Base-by-base conservation (phyloP, 2,329 filamentous ascomycete species). In the Zymoseptoria pseudotritici region DNA sequence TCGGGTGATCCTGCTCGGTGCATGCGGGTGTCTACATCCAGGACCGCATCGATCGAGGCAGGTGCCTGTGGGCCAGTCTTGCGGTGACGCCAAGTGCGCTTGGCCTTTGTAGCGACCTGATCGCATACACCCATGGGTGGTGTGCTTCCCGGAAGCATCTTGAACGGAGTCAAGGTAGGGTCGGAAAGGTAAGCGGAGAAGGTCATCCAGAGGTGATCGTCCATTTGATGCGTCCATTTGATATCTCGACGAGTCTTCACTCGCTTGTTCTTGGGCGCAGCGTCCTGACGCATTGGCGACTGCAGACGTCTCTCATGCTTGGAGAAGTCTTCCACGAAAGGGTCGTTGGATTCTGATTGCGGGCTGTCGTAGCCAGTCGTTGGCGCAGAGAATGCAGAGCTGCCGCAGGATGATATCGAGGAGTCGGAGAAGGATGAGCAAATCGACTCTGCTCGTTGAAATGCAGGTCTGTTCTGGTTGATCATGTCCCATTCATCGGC, bases 181-280 rank as follows among this genome's bases (percentile, higher is more conserved):
- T 87, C 84, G 62, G 85, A 82, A n/a, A 87, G 75, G 69, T 86
- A 86, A 57, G 80, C 77, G 74, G 86, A 82, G 72, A 86, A 87
- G 8, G 83, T 85, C 69, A 84, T 82, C 84, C 85, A 86, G 31
- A 87, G 73, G 68, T 87, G 85, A 58, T 82, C 79, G 69, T 87
- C 85, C 83, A 86, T 86, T 56, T 85, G 83, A 51, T 80, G 74
- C 4, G 81, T 85, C 80, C 84, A 87, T 50, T 73, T 76, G 5
- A 73, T 70, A 69, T 67, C 69, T 52, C 72, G 74, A 55, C 72
- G 73, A 42, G 75, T 71, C 68, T 77, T 80, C 57, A 76, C 66
- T 61, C 77, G 77, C 69, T 78, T 79, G 10, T 69, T 67, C 29
- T 61, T 64, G n/a, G 70, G 71, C 20, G 65, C 66, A 53, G 56